Conservation (phyloP, 257 asterid genomes). For the Penstemon newberryi region DNA sequence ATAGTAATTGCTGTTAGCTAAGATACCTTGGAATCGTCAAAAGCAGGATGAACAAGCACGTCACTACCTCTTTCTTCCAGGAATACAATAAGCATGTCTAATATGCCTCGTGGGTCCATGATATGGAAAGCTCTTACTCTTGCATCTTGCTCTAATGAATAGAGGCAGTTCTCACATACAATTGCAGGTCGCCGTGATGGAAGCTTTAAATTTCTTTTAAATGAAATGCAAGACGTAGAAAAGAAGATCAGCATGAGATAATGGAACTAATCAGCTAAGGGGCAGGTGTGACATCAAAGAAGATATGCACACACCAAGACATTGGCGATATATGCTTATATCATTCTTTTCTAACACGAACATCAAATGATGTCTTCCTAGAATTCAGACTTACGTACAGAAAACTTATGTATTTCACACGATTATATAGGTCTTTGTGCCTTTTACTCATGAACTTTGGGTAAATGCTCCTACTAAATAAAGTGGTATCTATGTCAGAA, state of each 20-base stretch:
- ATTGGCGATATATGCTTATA: not conserved
- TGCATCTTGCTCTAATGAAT: conserved; percentile 68
- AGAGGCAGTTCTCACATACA: conserved; percentile 91
- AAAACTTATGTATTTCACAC: not conserved
- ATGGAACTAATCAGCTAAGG: not conserved
- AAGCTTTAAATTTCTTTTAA: conserved; percentile 75
- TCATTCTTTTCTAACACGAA: not conserved
- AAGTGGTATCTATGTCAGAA: not conserved
- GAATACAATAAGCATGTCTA: conserved; percentile 77
- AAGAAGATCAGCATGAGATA: conserved; percentile 1
- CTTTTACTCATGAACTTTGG: not conserved
- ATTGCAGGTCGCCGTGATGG: conserved; percentile 83
- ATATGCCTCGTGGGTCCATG: conserved; percentile 72
- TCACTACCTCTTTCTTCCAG: conserved; percentile 74
- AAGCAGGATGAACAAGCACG: conserved; percentile 52
- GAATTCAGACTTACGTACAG: not conserved
- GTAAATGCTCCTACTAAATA: not conserved
- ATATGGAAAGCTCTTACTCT: conserved; percentile 84
- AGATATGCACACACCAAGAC: conserved; percentile 1
- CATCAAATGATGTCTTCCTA: not conserved
- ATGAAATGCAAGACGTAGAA: conserved; percentile 28
- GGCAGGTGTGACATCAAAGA: conserved; percentile 2
- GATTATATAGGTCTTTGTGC: conserved; percentile 2
- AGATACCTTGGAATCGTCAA: conserved; percentile 57
- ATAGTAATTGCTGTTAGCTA: not conserved